Evolutionary conservation across 139 green algal species (phyloP), one percentile per base, ranked within the genome.

Genomic region (Volvox africanus): DNA sequence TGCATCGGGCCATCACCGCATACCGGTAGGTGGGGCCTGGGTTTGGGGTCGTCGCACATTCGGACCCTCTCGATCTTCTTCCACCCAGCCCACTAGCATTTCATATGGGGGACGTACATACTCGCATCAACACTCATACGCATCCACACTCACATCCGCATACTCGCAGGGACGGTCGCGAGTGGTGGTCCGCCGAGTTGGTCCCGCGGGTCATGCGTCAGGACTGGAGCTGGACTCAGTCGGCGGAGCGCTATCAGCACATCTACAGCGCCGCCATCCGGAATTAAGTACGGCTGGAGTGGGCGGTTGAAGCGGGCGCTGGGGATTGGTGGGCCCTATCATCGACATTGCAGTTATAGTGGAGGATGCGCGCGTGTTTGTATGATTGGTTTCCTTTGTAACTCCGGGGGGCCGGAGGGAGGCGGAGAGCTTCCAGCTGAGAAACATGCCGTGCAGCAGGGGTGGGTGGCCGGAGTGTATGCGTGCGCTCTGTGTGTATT

Each of bases 111-210:
- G n/a, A n/a, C n/a, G n/a, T 30, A 1, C 26, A 16, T 0, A 28
- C 35, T 61, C 78, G 36, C 14, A 24, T 67, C 16, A 12, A 44
- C 78, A 36, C n/a, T n/a, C n/a, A n/a, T n/a, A n/a, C n/a, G n/a
- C n/a, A 11, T 14, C 26, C 65, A 73, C 11, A 24, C 2, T 28
- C 5, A 55, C 9, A 16, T 30, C 11, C 65, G 65, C 65, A 73
- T 28, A 73, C 65, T 28, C 79, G 24, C 91, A 90, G 79, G n/a
- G 79, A 95, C 20, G 87, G 93, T 24, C 69, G 79, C 55, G 77
- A 90, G 50, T 94, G 91, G 93, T 96, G 91, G 93, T 88, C 81
- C 65, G 21, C 65, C 32, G 61, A 94, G 76, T 91, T 95, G n/a
- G 86, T 92, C 67, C 87, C 77, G 13, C 85, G 86, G 22, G 89